Conservation (phyloP, 805 yeast genomes). For the Ogataea neopini region DNA sequence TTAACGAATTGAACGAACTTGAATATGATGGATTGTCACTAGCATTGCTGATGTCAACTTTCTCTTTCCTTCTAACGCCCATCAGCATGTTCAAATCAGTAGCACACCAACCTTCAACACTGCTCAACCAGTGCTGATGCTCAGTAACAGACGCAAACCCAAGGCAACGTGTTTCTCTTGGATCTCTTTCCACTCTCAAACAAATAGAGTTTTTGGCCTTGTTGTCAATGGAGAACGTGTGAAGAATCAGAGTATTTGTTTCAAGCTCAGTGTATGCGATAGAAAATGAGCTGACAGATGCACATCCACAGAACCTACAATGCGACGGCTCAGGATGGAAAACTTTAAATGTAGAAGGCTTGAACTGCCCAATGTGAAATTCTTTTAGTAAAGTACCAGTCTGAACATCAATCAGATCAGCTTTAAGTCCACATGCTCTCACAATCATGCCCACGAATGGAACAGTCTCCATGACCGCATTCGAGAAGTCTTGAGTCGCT, state of each 20-base stretch:
- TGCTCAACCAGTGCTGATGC: conserved; percentile 62
- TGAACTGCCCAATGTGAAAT: conserved; percentile 62
- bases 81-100: conserved; percentile 76
- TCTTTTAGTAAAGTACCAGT: conserved; percentile 69
- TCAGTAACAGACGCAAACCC: conserved; percentile 80
- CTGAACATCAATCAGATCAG: conserved; percentile 75
- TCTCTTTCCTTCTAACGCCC: conserved; percentile 57
- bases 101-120: conserved; percentile 76
- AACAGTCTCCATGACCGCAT: conserved; percentile 48
- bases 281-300: conserved; percentile 71
- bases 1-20: conserved; percentile 17
- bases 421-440: conserved; percentile 52
- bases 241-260: conserved; percentile 60
- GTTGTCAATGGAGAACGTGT: conserved; percentile 70
- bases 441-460: conserved; percentile 77
- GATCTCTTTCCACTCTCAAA: conserved; percentile 88
- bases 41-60: conserved; percentile 26
- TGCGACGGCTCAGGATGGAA: conserved; percentile 86
- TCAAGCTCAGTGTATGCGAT: conserved; percentile 67
- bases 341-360: conserved; percentile 60
- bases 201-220: conserved; percentile 80
- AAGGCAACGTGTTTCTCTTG: conserved; percentile 84
- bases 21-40: conserved; percentile 15
- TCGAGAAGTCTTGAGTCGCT: conserved; percentile 17
- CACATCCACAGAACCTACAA: conserved; percentile 90